phyloP scores from a whole-genome alignment of 2,329 filamentous ascomycete genomes.

The Aureobasidium sp. region DNA sequence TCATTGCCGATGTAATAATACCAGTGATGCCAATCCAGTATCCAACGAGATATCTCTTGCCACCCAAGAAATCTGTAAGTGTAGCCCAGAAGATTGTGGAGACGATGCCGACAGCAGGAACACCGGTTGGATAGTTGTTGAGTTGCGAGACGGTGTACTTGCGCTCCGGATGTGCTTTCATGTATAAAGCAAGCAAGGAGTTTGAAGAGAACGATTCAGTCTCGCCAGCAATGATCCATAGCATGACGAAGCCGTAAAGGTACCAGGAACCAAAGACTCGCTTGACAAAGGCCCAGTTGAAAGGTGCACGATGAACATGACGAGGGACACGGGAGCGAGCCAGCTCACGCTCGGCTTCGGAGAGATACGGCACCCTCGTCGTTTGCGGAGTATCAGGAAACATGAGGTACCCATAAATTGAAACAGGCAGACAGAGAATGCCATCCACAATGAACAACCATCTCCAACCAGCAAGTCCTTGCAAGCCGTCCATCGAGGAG shows the following conservation, averaged over 20 bases:
- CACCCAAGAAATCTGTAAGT: constrained; percentile 55
- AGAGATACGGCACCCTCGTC: constrained; percentile 43
- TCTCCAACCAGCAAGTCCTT: constrained; percentile 43
- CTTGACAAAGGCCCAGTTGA: constrained; percentile 44
- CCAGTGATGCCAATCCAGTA: constrained; percentile 61
- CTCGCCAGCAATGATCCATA: constrained; percentile 64
- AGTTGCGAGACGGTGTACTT: constrained; percentile 42
- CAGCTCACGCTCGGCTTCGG: constrained; percentile 32
- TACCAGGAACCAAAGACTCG: constrained; percentile 53
- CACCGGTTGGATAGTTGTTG: constrained; percentile 48
- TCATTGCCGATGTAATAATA: constrained; percentile 53
- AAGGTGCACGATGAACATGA: constrained; percentile 35
- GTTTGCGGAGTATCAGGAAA: constrained; percentile 40
- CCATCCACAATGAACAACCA: constrained; percentile 55
- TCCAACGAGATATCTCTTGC: constrained; percentile 56
- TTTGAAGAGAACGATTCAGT: constrained; percentile 64
- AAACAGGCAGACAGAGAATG: too few species aligned
- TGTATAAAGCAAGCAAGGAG: constrained; percentile 45
- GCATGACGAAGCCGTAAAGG: constrained; percentile 57
- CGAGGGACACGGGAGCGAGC: constrained; percentile 39
- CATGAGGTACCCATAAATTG: constrained; percentile 44
- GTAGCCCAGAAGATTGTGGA: constrained; percentile 61
- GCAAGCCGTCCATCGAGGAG: constrained; percentile 34
- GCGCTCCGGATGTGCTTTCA: constrained; percentile 38
- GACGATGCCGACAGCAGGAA: constrained; percentile 44